These are phyloP conservation scores for Ehretia macrophylla DNA, from an alignment of 257 asterid genomes.

Conservation along the genomic window DNA sequence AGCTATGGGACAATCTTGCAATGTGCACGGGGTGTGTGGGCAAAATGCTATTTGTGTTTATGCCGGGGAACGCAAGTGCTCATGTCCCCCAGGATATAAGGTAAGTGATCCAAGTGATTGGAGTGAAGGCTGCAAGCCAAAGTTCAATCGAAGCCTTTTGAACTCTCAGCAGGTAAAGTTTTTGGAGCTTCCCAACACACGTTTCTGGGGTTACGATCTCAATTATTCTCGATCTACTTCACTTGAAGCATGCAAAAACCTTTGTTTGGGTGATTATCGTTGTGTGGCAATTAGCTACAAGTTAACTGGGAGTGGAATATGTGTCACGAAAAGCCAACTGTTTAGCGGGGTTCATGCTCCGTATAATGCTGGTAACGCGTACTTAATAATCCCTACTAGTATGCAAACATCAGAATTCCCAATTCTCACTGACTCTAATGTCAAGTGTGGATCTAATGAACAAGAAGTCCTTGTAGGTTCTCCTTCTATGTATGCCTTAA, in stretches of 20 bases:
- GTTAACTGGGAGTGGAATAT: constrained; percentile 37
- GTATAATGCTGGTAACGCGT: constrained; percentile 43
- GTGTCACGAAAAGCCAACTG: constrained; percentile 47
- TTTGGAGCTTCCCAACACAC: constrained; percentile 45
- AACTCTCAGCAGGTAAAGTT: constrained; percentile 31
- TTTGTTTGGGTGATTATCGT: constrained; percentile 31
- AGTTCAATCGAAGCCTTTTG: constrained; percentile 24
- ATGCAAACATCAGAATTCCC: constrained; percentile 23
- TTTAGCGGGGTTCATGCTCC: constrained; percentile 51
- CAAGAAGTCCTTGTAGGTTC: constrained; percentile 9
- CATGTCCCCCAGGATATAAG: constrained; percentile 58
- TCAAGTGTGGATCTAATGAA: constrained; percentile 6
- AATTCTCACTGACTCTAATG: constrained; percentile 22
- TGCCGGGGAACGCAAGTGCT: constrained; percentile 32
- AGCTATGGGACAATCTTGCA: constrained; percentile 43
- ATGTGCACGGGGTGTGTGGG: constrained; percentile 49
- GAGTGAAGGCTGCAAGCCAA: constrained; percentile 51
- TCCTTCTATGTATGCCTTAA: constrained; percentile 12
- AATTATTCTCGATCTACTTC: constrained; percentile 19
- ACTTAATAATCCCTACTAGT: constrained; percentile 42
- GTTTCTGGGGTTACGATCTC: constrained; percentile 65
- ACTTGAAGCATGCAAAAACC: constrained; percentile 30
- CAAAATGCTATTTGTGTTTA: constrained; percentile 32
- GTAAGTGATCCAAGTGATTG: constrained; percentile 42
- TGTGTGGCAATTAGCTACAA: constrained; percentile 57